Evolutionary conservation across 108 stramenopile genomes (phyloP).

Genomic region (Pelagomonas calceolata): DNA sequence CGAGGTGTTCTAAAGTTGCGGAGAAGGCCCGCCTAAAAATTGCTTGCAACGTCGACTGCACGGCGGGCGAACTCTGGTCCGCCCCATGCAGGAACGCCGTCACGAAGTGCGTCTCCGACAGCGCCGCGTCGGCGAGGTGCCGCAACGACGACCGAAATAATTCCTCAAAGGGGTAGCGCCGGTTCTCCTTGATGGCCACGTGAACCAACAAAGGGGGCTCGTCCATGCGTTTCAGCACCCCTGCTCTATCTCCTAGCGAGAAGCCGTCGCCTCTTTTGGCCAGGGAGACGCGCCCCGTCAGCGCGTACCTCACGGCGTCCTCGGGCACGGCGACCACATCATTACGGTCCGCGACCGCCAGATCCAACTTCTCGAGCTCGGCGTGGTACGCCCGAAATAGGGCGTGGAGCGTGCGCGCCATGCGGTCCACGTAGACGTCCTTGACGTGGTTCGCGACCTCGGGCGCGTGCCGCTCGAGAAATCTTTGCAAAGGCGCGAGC

Average conservation of each 20-base stretch:
- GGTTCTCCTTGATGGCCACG: slow-evolving; percentile 66
- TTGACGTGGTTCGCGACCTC: slow-evolving; percentile 77
- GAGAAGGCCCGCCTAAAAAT: slow-evolving; percentile 74
- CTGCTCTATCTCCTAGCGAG: slow-evolving; percentile 56
- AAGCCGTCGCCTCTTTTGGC: slow-evolving; percentile 89
- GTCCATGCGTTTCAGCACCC: slow-evolving; percentile 41
- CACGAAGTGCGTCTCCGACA: slow-evolving; percentile 88
- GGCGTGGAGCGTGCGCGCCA: slow-evolving; percentile 77
- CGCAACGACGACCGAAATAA: slow-evolving; percentile 77
- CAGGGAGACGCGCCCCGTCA: slow-evolving; percentile 69
- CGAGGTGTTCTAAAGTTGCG: slow-evolving; percentile 80
- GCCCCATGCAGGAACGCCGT: slow-evolving; percentile 80
- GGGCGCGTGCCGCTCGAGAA: slow-evolving; percentile 70
- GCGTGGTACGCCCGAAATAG: slow-evolving; percentile 90
- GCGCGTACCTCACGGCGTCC: slow-evolving; percentile 64
- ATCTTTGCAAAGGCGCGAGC: slow-evolving; percentile 72
- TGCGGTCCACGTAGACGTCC: slow-evolving; percentile 76
- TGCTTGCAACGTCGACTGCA: slow-evolving; percentile 62
- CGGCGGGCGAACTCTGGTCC: slow-evolving; percentile 16
- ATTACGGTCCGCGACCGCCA: slow-evolving; percentile 65
- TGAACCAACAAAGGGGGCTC: slow-evolving; percentile 74
- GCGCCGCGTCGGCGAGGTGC: slow-evolving; percentile 91
- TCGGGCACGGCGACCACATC: slow-evolving; percentile 93
- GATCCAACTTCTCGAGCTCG: slow-evolving; percentile 76
- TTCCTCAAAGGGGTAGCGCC: slow-evolving; percentile 81